A percentile compares a stretch with the other conserved stretches of the same genome.
Conservation (phyloP, 352 stramenopile species). For the Peronospora belbahrii region DNA sequence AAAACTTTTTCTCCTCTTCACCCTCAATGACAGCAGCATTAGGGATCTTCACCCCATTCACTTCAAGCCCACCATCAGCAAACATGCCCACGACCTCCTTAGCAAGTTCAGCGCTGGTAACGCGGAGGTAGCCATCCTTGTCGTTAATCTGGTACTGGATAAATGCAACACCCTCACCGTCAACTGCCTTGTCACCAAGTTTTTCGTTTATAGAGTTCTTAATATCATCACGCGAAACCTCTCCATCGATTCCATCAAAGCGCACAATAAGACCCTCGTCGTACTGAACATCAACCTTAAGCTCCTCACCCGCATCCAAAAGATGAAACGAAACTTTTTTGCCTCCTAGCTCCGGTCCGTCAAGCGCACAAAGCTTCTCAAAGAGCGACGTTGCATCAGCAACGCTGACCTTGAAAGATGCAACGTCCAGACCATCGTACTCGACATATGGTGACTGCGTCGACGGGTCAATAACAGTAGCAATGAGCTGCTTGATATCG, state of each 20-base stretch:
- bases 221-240: constrained; percentile 81
- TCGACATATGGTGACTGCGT: constrained; percentile 66
- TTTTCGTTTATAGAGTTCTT: constrained; percentile 82
- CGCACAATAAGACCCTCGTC: constrained; percentile 82
- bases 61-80: constrained; percentile 47
- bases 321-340: constrained; percentile 76
- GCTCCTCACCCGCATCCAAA: constrained; percentile 54
- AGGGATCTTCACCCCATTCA: constrained; percentile 59
- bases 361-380: constrained; percentile 61
- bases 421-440: constrained; percentile 69
- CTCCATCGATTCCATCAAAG: constrained; percentile 66
- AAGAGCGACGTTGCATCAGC: constrained; percentile 48
- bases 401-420: constrained; percentile 58
- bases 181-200: constrained; percentile 55
- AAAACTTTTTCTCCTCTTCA: constrained; percentile 83
- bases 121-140: constrained; percentile 56
- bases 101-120: constrained; percentile 49
- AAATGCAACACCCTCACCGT: constrained; percentile 64
- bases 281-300: constrained; percentile 73
- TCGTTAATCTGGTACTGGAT: constrained; percentile 83
- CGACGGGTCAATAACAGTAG: constrained; percentile 37
- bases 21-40: constrained; percentile 53
- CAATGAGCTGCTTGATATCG: constrained; percentile 81
- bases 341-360: constrained; percentile 51
- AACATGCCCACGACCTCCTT: constrained; percentile 62